A percentile compares a stretch with the other conserved stretches of the same genome.
phyloP scores from a whole-genome alignment of 2,329 filamentous ascomycete species.

The Massarina eburnea region DNA sequence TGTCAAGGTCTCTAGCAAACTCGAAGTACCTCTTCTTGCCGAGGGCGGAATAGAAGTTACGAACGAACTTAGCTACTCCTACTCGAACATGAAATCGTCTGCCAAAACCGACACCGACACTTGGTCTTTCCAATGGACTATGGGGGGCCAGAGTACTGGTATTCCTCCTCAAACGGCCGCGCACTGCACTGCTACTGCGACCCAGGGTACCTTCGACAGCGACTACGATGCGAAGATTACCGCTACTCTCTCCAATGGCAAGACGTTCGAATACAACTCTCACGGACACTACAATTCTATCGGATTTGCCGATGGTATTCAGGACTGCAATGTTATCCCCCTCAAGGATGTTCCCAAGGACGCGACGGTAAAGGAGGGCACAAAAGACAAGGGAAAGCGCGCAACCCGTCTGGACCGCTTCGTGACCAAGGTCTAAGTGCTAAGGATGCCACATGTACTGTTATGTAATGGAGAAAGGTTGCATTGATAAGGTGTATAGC shows the following conservation, averaged over 20 bases:
- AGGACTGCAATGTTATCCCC: conserved; percentile 1
- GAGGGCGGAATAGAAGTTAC: neutral
- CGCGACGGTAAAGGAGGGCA: neutral
- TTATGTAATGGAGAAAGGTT: no score
- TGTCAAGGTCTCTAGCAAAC: neutral
- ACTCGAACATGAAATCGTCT: neutral
- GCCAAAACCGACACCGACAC: neutral
- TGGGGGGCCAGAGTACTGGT: neutral
- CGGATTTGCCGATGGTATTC: neutral
- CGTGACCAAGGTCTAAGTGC: neutral
- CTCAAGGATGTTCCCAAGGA: neutral
- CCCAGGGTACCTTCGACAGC: conserved; percentile 1
- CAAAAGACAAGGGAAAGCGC: neutral
- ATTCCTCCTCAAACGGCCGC: conserved; percentile 1
- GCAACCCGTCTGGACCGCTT: neutral
- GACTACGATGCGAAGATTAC: conserved; percentile 1
- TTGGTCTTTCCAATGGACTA: neutral
- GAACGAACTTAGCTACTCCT: neutral
- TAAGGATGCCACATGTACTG: no score
- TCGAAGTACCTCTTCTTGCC: neutral
- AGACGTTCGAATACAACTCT: neutral
- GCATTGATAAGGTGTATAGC: no score
- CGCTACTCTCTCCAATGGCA: neutral
- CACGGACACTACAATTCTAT: conserved; percentile 1
- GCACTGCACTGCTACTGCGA: conserved; percentile 3